Evolutionary conservation across 805 yeast species (phyloP), one percentile per base, ranked within the genome.

Genomic region (Suhomyces prunicola): DNA sequence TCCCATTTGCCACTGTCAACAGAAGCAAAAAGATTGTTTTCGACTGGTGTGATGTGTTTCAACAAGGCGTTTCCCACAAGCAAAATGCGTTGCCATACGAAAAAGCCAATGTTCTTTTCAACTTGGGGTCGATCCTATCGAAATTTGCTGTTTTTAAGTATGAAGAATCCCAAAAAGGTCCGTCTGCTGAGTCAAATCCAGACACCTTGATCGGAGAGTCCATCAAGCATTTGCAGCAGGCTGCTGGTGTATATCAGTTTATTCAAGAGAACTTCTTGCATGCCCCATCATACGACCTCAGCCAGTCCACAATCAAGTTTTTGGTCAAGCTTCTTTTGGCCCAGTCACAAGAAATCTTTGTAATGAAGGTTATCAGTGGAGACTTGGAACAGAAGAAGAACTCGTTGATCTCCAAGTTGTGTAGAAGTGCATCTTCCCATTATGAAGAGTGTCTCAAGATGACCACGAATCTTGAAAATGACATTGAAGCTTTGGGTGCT

Each of bases 71-170:
- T 1, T 70, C 77, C 12, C 79, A 79, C 54, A 75, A 87, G n/a
- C 97, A 92, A 65, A 81, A 81, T 61, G 86, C 97, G 0, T 62
- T 89, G 44, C 90, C 97, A 0, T 91, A 89, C 64, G 99, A 93
- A 63, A 93, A 93, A 70, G 97, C 97, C 0, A 82, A 88, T 24
- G 73, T 87, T 2, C 74, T 94, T 50, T 93, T 86, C 77, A 92
- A 92, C 63, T 70, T 92, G 50, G 97, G 85, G 1, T 78, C 89
- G 0, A 61, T 85, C 2, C 70, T 86, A 54, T 79, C 87, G 2
- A 74, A 79, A 51, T 71, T 80, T 36, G 86, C 85, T 0, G 51
- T 53, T 1, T 15, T 50, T n/a, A 67, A 65, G 48, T 73, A 74
- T 51, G 54, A 57, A 6, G 71, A 69, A 31, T 57, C 69, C 2